These are phyloP conservation scores for Crinitomyces ghanaensis DNA, from an alignment of 805 yeast species.

Conservation along the genomic window DNA sequence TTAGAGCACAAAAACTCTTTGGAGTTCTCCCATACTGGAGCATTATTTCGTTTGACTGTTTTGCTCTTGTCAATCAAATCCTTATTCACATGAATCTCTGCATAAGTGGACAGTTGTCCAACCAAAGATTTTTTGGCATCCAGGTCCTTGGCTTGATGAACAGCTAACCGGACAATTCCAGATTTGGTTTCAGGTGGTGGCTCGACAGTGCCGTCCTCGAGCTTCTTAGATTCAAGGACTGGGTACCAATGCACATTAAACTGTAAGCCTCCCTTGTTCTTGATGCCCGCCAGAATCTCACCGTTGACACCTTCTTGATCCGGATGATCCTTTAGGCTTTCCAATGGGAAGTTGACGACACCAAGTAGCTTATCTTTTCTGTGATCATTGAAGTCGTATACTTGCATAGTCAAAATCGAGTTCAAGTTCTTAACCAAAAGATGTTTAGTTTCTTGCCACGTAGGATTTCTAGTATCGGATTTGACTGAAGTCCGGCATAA, in stretches of 20 bases:
- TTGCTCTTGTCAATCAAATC: conserved; percentile 48
- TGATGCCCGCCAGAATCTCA: conserved; percentile 68
- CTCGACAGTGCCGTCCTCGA: conserved; percentile 70
- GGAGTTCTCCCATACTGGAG: conserved; percentile 54
- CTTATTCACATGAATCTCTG: conserved; percentile 58
- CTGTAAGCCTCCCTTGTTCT: conserved; percentile 62
- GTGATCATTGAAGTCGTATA: conserved; percentile 68
- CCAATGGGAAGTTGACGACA: conserved; percentile 60
- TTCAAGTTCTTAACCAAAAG: conserved; percentile 62
- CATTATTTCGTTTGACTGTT: conserved; percentile 46
- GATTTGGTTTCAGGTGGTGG: conserved; percentile 91
- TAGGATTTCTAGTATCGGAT: conserved; percentile 57
- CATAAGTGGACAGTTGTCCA: conserved; percentile 50
- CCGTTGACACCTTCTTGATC: conserved; percentile 37
- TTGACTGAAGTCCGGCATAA: conserved; percentile 62
- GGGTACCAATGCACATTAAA: conserved; percentile 71
- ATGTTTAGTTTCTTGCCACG: conserved; percentile 71
- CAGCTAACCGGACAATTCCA: conserved; percentile 69
- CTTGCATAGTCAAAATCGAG: conserved; percentile 66
- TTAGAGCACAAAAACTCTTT: conserved; percentile 62
- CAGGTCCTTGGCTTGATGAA: conserved; percentile 49
- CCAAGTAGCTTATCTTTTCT: conserved; percentile 76
- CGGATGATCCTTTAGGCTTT: conserved; percentile 41
- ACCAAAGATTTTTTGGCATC: conserved; percentile 31
- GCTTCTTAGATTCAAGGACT: conserved; percentile 38